These are phyloP conservation scores for Microbotryum saponariae DNA, from an alignment of 1,284 basidiomycete species.

Conservation along the genomic window DNA sequence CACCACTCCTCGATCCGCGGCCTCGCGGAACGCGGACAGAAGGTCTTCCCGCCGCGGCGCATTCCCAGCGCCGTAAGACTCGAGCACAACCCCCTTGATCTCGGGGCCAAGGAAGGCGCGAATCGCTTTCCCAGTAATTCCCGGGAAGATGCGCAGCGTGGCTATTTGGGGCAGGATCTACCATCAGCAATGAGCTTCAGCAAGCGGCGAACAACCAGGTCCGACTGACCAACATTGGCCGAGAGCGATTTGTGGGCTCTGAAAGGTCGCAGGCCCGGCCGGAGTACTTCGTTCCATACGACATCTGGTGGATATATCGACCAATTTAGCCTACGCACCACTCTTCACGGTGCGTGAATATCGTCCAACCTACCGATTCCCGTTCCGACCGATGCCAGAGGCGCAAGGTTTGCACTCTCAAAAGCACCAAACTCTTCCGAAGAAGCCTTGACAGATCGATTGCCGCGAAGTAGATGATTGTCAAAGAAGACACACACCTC, in stretches of 20 bases:
- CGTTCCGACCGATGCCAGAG: constrained; percentile 84
- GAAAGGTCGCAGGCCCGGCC: constrained; percentile 67
- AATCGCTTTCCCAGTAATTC: constrained; percentile 64
- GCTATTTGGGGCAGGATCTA: constrained; percentile 44
- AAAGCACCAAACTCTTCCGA: constrained; percentile 82
- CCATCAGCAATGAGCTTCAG: not conserved
- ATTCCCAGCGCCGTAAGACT: constrained; percentile 77
- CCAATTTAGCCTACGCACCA: too few species aligned
- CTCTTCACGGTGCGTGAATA: not conserved
- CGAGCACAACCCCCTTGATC: constrained; percentile 57
- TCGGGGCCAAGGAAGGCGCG: constrained; percentile 54
- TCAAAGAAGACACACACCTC: constrained; percentile 70
- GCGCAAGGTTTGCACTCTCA: constrained; percentile 72
- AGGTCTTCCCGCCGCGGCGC: constrained; percentile 42
- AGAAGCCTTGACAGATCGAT: constrained; percentile 66
- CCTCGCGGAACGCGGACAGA: constrained; percentile 58
- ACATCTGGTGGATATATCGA: constrained; percentile 44
- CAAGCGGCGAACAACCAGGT: not conserved
- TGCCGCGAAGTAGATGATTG: constrained; percentile 75
- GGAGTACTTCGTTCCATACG: constrained; percentile 73
- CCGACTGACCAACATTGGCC: constrained; percentile 59
- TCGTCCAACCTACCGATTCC: constrained; percentile 52
- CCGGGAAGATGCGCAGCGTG: constrained; percentile 75
- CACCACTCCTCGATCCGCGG: constrained; percentile 66
- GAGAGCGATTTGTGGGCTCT: constrained; percentile 72